Evolutionary conservation across 306 rosid species (phyloP).

Genomic region (Fragaria nilgerrensis): DNA sequence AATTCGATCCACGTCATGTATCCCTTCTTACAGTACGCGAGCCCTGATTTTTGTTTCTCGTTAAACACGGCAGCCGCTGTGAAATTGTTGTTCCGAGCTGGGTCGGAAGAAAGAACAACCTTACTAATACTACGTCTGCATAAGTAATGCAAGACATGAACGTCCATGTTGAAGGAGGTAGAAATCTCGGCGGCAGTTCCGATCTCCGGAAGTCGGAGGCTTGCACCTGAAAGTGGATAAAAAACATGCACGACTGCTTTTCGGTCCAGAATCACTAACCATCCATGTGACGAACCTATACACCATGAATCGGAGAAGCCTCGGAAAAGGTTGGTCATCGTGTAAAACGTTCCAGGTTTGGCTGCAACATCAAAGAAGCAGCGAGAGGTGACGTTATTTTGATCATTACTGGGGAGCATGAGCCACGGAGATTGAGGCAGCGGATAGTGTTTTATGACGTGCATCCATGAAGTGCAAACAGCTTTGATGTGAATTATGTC

Average conservation of each 20-base stretch:
- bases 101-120: neutral
- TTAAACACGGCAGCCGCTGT: neutral
- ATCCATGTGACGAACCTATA: neutral
- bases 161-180: neutral
- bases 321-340: neutral
- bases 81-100: neutral
- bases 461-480: slow-evolving; percentile 4
- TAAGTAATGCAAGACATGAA: neutral
- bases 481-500: neutral
- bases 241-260: neutral
- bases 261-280: neutral
- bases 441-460: neutral
- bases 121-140: neutral
- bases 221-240: neutral
- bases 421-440: slow-evolving; percentile 1
- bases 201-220: neutral
- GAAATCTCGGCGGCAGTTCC: neutral
- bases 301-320: neutral
- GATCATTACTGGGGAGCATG: neutral
- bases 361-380: neutral
- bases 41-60: neutral
- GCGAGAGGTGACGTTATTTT: neutral
- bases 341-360: neutral
- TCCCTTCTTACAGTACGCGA: neutral
- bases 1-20: neutral